These are phyloP conservation scores for Camptophora hylomeconis DNA, from an alignment of 2,329 filamentous ascomycete species.

Conservation along the genomic window DNA sequence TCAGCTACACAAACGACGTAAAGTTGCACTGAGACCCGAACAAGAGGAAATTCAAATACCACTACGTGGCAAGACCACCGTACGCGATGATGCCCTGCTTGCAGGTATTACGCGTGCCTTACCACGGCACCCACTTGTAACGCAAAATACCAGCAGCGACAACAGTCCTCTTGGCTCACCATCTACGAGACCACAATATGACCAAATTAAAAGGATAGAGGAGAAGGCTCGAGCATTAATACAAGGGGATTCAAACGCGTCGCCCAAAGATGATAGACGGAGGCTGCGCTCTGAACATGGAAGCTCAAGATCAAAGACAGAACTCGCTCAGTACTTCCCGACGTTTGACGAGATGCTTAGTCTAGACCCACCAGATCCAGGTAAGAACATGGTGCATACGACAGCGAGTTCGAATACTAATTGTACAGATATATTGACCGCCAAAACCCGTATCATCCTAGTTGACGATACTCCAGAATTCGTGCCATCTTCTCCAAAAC, in stretches of 20 bases:
- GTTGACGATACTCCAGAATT: slow-evolving; percentile 40
- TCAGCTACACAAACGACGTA: slow-evolving; percentile 14
- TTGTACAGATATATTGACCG: slow-evolving; percentile 53
- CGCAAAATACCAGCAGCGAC: slow-evolving; percentile 4
- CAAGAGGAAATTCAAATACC: slow-evolving; percentile 15
- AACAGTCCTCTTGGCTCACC: slow-evolving; percentile 12
- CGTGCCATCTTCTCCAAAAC: slow-evolving; percentile 9
- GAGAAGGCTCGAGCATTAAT: slow-evolving; percentile 15
- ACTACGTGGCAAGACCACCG: slow-evolving; percentile 10
- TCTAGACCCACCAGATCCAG: slow-evolving; percentile 64
- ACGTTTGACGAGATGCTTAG: slow-evolving; percentile 93
- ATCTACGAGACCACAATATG: slow-evolving; percentile 15
- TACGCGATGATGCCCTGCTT: slow-evolving; percentile 5
- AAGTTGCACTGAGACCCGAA: slow-evolving; percentile 10
- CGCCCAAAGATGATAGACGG: slow-evolving; percentile 44
- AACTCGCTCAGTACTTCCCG: slow-evolving; percentile 78
- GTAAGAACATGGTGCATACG: slow-evolving; percentile 33
- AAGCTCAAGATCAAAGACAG: slow-evolving; percentile 75
- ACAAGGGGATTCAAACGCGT: slow-evolving; percentile 4
- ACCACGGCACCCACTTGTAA: slow-evolving; percentile 1
- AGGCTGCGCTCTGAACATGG: slow-evolving; percentile 77
- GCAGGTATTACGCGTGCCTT: slow-evolving; percentile 4
- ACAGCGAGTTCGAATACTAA: slow-evolving; percentile 8
- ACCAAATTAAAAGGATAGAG: slow-evolving; percentile 17
- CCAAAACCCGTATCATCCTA: slow-evolving; percentile 61